Evolutionary conservation across 495 filamentous ascomycete genomes (phyloP), one percentile per base, ranked within the genome.

Genomic region (Trichoderma parareesei): DNA sequence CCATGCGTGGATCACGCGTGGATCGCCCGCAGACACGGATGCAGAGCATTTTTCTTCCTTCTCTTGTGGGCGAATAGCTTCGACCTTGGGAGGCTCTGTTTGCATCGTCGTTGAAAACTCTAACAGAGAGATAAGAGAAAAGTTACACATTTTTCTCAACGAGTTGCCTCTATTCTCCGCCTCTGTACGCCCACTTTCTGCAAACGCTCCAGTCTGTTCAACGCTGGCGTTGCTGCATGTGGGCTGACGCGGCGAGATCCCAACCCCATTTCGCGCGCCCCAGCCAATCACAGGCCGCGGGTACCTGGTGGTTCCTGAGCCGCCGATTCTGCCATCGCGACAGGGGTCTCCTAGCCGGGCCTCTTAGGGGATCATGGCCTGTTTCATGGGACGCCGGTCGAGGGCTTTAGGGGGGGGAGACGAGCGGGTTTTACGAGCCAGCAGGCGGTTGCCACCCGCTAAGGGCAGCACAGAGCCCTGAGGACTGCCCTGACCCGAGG

Each of bases 401-500:
- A 8, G 46, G 16, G 4, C 14, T 20, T 49, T 49, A 49, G 46
- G 46, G 46, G 46, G 16, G 7, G 46, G 9, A n/a, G 43, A 46
- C 43, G n/a, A 46, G n/a, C 13, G 41, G 16, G 16, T 20, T n/a
- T 49, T 49, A 49, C 46, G 46, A 49, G 46, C 46, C 46, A 49
- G 46, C 46, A 49, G 46, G 46, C 46, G 46, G 27, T 20, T 27
- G 46, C 46, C 46, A 49, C 40, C 40, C 40, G 11, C 40, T 41
- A 41, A 41, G 40, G 40, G 11, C 27, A 27, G 27, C 27, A 27
- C 27, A 27, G 27, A 27, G 27, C 27, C 27, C 27, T 27, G 27
- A 27, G 27, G 27, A 27, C 27, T 27, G 27, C 27, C 27, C 27
- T 27, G 27, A 27, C 0, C 27, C 84, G 14, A 77, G 78, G 40